A percentile compares a stretch with the other conserved stretches of the same genome.
phyloP scores from a whole-genome alignment of 441 rosid species.

The Adansonia madagascariensis region DNA sequence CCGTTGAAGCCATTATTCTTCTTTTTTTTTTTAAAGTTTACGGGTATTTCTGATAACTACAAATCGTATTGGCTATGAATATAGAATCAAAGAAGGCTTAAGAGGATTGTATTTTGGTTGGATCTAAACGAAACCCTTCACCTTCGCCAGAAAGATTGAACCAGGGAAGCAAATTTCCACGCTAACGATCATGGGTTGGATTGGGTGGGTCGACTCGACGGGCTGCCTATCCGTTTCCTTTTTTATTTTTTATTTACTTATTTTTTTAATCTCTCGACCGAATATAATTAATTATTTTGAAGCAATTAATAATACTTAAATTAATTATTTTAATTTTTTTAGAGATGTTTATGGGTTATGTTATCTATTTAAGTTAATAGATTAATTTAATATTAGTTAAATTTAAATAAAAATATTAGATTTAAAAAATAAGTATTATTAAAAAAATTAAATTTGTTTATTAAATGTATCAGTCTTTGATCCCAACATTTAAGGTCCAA shows the following conservation, averaged over 20 bases:
- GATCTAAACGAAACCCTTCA: constrained; percentile 10
- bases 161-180: background rate
- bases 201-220: background rate
- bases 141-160: background rate
- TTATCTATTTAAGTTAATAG: too few relatives aligned
- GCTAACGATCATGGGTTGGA: constrained; percentile 4
- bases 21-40: background rate
- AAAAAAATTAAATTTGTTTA: too few relatives aligned
- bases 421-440: too few relatives aligned
- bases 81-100: background rate
- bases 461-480: too few relatives aligned
- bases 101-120: background rate
- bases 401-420: too few relatives aligned
- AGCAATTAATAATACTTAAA: too few relatives aligned
- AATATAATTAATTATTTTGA: too few relatives aligned
- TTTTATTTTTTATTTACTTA: background rate
- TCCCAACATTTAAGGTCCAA: too few relatives aligned
- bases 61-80: background rate
- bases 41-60: background rate
- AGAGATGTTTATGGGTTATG: too few relatives aligned
- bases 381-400: too few relatives aligned
- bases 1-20: constrained; percentile 65
- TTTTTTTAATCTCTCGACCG: too few relatives aligned
- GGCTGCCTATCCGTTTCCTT: background rate
- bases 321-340: too few relatives aligned